Conservation (phyloP, 257 asterid genomes). For the Fraxinus cuspidata region DNA sequence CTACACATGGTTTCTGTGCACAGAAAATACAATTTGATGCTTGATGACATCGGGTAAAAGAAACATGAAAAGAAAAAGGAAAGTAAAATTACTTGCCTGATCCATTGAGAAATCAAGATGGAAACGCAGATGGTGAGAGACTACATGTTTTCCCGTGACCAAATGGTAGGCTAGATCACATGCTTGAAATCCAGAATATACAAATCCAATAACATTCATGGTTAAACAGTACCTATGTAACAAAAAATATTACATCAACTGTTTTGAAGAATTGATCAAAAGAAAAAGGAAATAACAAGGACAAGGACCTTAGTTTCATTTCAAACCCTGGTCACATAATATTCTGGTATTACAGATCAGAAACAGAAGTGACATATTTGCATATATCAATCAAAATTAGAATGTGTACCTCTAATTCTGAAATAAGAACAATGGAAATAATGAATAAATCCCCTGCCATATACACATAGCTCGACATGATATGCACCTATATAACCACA, state of each 20-base stretch:
- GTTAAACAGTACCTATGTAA: slow-evolving; percentile 63
- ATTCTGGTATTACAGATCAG: background rate
- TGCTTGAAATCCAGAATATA: slow-evolving; percentile 71
- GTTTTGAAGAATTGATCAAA: background rate
- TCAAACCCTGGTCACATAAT: background rate
- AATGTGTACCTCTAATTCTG: background rate
- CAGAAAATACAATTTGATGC: background rate
- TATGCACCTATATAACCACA: background rate
- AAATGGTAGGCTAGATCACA: slow-evolving; percentile 52
- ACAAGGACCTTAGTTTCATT: background rate
- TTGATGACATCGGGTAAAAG: background rate
- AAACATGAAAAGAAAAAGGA: background rate
- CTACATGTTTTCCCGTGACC: slow-evolving; percentile 56
- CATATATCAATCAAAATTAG: background rate
- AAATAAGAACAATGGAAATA: background rate
- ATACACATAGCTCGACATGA: background rate
- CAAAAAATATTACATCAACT: background rate
- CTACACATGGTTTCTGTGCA: background rate
- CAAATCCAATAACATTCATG: slow-evolving; percentile 73
- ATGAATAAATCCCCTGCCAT: background rate
- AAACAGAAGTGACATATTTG: background rate
- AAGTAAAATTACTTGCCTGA: slow-evolving; percentile 57
- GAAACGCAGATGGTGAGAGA: slow-evolving; percentile 55
- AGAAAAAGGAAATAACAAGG: background rate
- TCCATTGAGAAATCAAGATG: slow-evolving; percentile 74